Base-by-base conservation (phyloP, 1,284 basidiomycete species). In the Fistulinella cinereoalba region DNA sequence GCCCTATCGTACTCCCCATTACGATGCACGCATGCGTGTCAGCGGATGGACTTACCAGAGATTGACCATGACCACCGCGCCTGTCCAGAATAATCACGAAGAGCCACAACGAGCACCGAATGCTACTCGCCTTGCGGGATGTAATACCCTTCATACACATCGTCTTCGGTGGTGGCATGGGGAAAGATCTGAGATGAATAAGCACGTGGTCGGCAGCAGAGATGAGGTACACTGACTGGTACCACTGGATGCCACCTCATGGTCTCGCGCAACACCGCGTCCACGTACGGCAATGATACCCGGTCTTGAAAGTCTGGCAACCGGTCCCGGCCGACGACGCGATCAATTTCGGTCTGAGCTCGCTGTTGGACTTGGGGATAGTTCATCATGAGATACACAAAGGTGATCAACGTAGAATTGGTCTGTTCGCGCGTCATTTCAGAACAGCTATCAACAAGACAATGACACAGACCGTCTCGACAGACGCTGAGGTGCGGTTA, bases 301-400 rank as follows among this genome's bases (percentile, higher is more conserved):
- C 66, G 49, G 41, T 77, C 75, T 6, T 55, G 56, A 19, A 74
- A 70, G 6, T 57, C 60, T 1, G 76, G 76, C 1, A 77, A 53
- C 10, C 71, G 58, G 12, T 65, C 62, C 2, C 39, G 32, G 2
- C 71, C 71, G 6, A 73, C 43, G 1, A 73, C 66, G 1, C 46
- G 39, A 44, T 75, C 69, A 5, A 76, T 56, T 33, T 76, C 71
- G 5, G 49, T 51, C 25, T 74, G 73, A 2, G 70, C 70, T 11
- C 53, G 60, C 18, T 34, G 34, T 41, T 68, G 67, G 2, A 61
- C 56, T 4, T 69, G 60, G 10, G 70, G 66, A 23, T 70, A 53
- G 18, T 66, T 51, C 37, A 63, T 60, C 69, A 73, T 70, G 3
- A 62, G 57, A 16, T 70, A 60, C 10, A 68, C 39, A 41, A 68